Conservation (phyloP, 208 protist species). For the Leishmania tarentolae region DNA sequence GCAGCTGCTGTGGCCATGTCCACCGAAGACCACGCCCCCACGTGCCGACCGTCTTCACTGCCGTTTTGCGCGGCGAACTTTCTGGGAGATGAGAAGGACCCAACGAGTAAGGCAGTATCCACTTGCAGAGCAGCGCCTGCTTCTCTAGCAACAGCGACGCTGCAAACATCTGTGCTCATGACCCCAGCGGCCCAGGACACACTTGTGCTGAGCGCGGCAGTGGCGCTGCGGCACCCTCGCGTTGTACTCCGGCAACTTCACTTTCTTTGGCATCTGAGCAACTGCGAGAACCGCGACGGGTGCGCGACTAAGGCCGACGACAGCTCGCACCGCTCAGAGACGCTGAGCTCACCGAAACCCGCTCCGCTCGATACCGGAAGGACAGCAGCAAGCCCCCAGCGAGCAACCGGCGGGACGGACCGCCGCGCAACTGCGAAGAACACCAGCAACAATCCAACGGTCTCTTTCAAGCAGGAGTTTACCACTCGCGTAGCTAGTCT, state of each 20-base stretch:
- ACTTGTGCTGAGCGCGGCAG: constrained; percentile 31
- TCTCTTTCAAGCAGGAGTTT: constrained; percentile 13
- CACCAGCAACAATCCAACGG: neutral
- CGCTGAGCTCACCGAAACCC: neutral
- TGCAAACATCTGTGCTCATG: neutral
- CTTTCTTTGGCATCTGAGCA: constrained; percentile 23
- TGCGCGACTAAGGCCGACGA: neutral
- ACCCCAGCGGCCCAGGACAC: constrained; percentile 12
- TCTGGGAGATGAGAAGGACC: neutral
- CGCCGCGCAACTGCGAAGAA: neutral
- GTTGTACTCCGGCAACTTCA: constrained; percentile 41
- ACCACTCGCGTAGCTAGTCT: constrained; percentile 9
- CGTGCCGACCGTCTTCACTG: neutral
- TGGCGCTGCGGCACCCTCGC: constrained; percentile 53
- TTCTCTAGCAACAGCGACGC: neutral
- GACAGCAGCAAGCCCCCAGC: neutral
- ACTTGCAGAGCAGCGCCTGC: neutral
- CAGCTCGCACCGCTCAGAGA: neutral
- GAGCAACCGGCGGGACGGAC: neutral
- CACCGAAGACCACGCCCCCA: neutral
- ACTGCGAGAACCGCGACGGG: neutral
- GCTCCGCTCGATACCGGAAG: neutral
- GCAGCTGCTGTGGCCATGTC: neutral
- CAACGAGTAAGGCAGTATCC: neutral
- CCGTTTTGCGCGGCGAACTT: constrained; percentile 4